A percentile compares a stretch with the other conserved stretches of the same genome.
phyloP scores from a whole-genome alignment of 2,329 filamentous ascomycete species.

The Cercospora janseana region DNA sequence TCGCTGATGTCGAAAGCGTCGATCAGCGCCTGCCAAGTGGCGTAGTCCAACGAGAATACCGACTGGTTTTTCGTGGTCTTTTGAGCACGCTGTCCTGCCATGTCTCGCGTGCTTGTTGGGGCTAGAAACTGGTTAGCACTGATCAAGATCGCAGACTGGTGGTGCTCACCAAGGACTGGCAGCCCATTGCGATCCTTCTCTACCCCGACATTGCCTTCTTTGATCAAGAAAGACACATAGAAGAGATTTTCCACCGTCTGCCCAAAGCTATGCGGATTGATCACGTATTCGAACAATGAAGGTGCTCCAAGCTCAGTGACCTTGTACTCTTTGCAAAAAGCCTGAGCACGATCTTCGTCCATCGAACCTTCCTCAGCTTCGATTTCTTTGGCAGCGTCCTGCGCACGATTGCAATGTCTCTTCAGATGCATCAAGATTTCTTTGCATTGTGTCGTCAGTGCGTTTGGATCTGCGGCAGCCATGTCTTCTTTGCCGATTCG shows the following conservation, averaged over 20 bases:
- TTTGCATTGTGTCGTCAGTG: conserved; percentile 74
- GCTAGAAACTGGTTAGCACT: conserved; percentile 33
- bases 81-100: conserved; percentile 56
- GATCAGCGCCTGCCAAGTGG: conserved; percentile 76
- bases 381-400: conserved; percentile 25
- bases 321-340: conserved; percentile 63
- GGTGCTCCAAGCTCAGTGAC: conserved; percentile 69
- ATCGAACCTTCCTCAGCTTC: conserved; percentile 41
- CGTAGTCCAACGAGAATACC: conserved; percentile 82
- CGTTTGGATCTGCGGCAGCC: conserved; percentile 71
- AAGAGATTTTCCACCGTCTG: conserved; percentile 97
- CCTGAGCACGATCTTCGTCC: conserved; percentile 36
- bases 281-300: conserved; percentile 78
- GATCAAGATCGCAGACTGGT: conserved; percentile 20
- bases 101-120: conserved; percentile 47
- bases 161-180: conserved; percentile 71
- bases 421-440: conserved; percentile 65
- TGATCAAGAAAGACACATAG: conserved; percentile 90
- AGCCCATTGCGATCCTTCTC: conserved; percentile 68
- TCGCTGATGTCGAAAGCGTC: conserved; percentile 72
- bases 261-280: conserved; percentile 86
- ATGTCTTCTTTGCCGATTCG: conserved; percentile 74
- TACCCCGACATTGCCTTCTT: conserved; percentile 78
- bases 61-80: conserved; percentile 66
- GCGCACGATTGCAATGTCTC: conserved; percentile 39